Evolutionary conservation across 202 grass and related monocot species (phyloP).

Genomic region (Zoysia matrella): DNA sequence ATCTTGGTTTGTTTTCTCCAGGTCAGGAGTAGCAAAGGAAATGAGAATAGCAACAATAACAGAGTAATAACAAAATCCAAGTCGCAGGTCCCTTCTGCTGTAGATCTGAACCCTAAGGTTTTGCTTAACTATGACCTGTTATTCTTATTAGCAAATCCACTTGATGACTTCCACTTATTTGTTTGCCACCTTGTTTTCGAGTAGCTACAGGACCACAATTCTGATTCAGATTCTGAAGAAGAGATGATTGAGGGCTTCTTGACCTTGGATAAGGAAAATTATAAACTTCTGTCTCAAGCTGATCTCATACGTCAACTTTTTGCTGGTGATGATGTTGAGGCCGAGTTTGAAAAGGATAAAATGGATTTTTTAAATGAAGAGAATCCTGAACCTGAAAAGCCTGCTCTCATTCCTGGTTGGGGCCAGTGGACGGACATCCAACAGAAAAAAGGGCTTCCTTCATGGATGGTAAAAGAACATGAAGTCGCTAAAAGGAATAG

Average conservation of each 20-base stretch:
- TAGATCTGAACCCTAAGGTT: slow-evolving; percentile 39
- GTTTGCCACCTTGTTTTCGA: slow-evolving; percentile 22
- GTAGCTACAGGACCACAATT: slow-evolving; percentile 55
- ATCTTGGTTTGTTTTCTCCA: slow-evolving; percentile 33
- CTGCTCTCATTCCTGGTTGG: slow-evolving; percentile 88
- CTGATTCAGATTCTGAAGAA: slow-evolving; percentile 78
- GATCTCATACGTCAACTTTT: slow-evolving; percentile 88
- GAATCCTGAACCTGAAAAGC: slow-evolving; percentile 94
- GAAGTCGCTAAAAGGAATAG: slow-evolving; percentile 84
- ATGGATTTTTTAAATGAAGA: slow-evolving; percentile 77
- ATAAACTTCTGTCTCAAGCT: slow-evolving; percentile 78
- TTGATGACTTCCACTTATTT: slow-evolving; percentile 29
- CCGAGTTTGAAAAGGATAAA: slow-evolving; percentile 88
- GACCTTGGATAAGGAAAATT: slow-evolving; percentile 50
- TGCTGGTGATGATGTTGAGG: slow-evolving; percentile 96
- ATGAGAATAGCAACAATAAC: slow-evolving; percentile 27
- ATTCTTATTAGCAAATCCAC: slow-evolving; percentile 2
- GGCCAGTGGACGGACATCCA: slow-evolving; percentile 92
- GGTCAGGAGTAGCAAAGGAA: slow-evolving; percentile 59
- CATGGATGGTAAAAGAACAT: slow-evolving; percentile 98
- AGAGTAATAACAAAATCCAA: slow-evolving; percentile 30
- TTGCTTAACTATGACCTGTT: slow-evolving; percentile 27
- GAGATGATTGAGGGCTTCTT: slow-evolving; percentile 90
- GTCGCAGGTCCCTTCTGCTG: slow-evolving; percentile 32
- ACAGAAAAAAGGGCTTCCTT: slow-evolving; percentile 80